Percentiles rank a stretch among this genome's conserved stretches.
These are phyloP conservation scores for Pseudogymnoascus sp. DNA, from an alignment of 2,329 filamentous ascomycete species.

Conservation along the genomic window DNA sequence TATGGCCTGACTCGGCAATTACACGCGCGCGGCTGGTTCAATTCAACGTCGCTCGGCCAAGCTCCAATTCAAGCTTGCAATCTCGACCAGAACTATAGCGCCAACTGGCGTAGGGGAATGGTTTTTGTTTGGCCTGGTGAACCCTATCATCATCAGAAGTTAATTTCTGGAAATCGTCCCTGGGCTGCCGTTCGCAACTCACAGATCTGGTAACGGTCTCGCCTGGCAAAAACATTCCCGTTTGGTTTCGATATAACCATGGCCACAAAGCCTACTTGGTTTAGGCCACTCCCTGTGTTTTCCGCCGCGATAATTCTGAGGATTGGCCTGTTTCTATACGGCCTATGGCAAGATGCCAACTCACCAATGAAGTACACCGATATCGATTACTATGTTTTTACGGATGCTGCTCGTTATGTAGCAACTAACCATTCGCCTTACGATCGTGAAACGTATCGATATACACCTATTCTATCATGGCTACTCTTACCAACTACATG, in stretches of 20 bases:
- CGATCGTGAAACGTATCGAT: conserved; percentile 86
- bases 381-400: conserved; percentile 98
- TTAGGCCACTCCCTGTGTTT: conserved; percentile 44
- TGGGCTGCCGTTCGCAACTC: neutral
- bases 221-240: neutral
- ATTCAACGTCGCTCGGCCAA: neutral
- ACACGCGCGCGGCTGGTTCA: neutral
- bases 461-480: conserved; percentile 92
- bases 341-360: conserved; percentile 84
- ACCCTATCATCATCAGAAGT: neutral
- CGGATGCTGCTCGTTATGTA: conserved; percentile 78
- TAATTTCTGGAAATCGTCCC: neutral
- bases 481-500: conserved; percentile 73
- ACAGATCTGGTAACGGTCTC: neutral
- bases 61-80: neutral
- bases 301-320: conserved; percentile 57
- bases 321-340: conserved; percentile 70
- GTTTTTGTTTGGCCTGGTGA: neutral
- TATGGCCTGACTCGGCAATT: neutral
- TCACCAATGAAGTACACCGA: conserved; percentile 96
- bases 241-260: neutral
- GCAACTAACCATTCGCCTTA: conserved; percentile 68
- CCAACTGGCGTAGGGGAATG: neutral
- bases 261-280: neutral
- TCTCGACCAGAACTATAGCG: neutral